phyloP scores from a whole-genome alignment of 805 yeast genomes.

The Myxozyma melibiosi region DNA sequence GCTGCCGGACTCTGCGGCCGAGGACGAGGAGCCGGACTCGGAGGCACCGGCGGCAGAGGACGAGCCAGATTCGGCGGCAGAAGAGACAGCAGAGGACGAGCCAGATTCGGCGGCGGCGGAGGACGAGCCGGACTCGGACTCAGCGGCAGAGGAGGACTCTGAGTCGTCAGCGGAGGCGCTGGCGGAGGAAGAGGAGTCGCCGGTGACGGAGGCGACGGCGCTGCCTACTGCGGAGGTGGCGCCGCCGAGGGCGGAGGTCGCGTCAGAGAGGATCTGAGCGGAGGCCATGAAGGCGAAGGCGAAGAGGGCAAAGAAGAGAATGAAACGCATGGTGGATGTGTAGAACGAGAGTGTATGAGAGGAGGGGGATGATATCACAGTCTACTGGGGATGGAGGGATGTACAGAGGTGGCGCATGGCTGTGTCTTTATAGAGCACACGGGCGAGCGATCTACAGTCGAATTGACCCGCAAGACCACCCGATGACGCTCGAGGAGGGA shows the following conservation, averaged over 20 bases:
- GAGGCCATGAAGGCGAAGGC: background rate
- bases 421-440: background rate
- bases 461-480: background rate
- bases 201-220: background rate
- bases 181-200: background rate
- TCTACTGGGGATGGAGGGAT: no score
- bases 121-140: background rate
- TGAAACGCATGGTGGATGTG: background rate
- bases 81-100: background rate
- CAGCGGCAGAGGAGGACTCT: conserved; percentile 1
- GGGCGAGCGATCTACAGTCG: conserved; percentile 3
- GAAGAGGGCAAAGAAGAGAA: background rate
- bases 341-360: background rate
- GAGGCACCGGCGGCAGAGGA: conserved; percentile 1
- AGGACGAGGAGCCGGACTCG: no score
- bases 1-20: no score
- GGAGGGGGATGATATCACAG: no score
- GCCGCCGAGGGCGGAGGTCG: background rate
- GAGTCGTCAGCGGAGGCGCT: background rate
- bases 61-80: background rate
- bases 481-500: no score
- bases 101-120: conserved; percentile 1
- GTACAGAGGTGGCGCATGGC: background rate
- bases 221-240: conserved; percentile 8
- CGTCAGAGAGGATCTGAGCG: conserved; percentile 1